Conservation (phyloP, 192 early-diverging fungal species). For the Coemansia biformis region DNA sequence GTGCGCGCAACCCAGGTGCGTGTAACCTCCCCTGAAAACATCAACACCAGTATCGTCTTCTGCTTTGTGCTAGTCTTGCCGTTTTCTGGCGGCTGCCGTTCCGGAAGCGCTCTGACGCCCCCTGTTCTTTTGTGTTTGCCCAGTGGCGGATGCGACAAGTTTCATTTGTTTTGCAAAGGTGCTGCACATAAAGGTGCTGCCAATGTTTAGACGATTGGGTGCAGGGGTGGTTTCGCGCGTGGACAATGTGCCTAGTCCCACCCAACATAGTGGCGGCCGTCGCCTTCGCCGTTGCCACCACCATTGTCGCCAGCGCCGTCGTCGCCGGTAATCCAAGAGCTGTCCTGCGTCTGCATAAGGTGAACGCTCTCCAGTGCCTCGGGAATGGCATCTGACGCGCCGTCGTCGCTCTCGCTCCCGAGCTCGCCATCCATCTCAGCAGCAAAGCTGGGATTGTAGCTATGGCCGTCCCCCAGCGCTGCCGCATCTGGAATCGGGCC, state of each 20-base stretch:
- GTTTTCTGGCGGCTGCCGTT: too few species aligned
- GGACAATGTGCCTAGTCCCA: too few species aligned
- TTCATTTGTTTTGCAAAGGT: too few species aligned
- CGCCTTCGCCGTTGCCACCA: not conserved
- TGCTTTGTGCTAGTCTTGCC: too few species aligned
- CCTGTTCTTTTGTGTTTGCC: too few species aligned
- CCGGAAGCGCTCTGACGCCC: too few species aligned
- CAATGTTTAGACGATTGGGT: too few species aligned
- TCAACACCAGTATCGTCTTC: not conserved
- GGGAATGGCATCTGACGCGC: not conserved
- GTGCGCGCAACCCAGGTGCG: slow-evolving; percentile 55
- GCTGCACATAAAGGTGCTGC: too few species aligned
- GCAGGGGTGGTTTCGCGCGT: too few species aligned
- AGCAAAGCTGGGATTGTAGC: not conserved
- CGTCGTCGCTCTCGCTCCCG: slow-evolving; percentile 1
- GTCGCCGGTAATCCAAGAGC: too few species aligned
- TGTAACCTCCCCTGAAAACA: slow-evolving; percentile 36
- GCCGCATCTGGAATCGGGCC: slow-evolving; percentile 9
- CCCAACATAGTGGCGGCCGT: not conserved
- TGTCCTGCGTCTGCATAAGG: not conserved
- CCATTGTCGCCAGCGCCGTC: not conserved
- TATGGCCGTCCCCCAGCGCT: slow-evolving; percentile 1
- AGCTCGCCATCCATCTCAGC: not conserved
- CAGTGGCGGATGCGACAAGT: too few species aligned
- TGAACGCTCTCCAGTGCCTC: slow-evolving; percentile 3